Evolutionary conservation across 495 filamentous ascomycete genomes (phyloP).

Genomic region (Penicillium flavigenum): DNA sequence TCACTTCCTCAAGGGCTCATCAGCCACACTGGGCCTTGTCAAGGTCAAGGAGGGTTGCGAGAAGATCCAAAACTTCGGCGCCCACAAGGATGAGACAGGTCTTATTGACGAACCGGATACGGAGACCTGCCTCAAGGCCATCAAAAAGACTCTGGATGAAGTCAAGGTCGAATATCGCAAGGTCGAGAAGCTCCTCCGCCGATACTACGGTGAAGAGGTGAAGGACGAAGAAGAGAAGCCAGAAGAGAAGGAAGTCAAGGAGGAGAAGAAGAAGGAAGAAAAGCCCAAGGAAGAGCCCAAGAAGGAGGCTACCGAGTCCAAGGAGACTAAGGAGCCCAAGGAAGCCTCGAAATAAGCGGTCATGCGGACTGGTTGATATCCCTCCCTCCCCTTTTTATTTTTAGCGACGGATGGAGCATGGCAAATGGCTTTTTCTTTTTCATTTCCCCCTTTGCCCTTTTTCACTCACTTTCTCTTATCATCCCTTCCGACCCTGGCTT

Average conservation of each 20-base stretch:
- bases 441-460: constrained; percentile 9
- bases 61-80: constrained; percentile 92
- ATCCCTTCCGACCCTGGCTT: neutral
- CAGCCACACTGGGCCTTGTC: constrained; percentile 86
- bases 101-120: constrained; percentile 58
- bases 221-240: constrained; percentile 19
- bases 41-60: constrained; percentile 94
- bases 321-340: constrained; percentile 18
- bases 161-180: constrained; percentile 78
- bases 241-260: constrained; percentile 15
- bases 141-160: constrained; percentile 64
- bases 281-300: constrained; percentile 11
- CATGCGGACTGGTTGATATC: constrained; percentile 14
- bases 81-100: constrained; percentile 75
- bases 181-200: constrained; percentile 67
- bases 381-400: constrained; percentile 19
- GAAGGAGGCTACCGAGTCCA: constrained; percentile 8
- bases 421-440: constrained; percentile 21
- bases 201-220: constrained; percentile 62
- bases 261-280: constrained; percentile 15
- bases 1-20: constrained; percentile 98
- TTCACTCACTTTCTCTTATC: neutral
- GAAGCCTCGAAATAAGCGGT: constrained; percentile 9
- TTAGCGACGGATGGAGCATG: constrained; percentile 39
- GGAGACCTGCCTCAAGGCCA: constrained; percentile 61